phyloP scores from a whole-genome alignment of 768 basidiomycete species.

The Fomitopsis serialis region DNA sequence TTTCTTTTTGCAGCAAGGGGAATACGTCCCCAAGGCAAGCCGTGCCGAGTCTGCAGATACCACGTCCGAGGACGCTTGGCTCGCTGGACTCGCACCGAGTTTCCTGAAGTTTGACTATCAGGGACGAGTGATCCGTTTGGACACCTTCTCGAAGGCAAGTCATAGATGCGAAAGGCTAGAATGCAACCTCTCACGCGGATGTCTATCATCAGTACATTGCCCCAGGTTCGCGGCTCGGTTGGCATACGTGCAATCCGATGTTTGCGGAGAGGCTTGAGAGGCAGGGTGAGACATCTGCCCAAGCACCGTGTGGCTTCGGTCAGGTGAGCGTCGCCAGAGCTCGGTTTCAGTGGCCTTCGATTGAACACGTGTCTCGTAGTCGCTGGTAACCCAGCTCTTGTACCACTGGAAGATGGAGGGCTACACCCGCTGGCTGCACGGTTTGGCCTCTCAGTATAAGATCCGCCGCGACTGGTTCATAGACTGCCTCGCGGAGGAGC shows the following conservation, averaged over 20 bases:
- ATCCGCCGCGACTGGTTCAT: conserved; percentile 57
- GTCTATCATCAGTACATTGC: conserved; percentile 54
- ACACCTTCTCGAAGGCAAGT: conserved; percentile 70
- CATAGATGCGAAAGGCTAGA: neutral
- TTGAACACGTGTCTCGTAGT: no score
- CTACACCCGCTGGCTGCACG: conserved; percentile 48
- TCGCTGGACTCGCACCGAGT: conserved; percentile 54
- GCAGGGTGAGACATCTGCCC: conserved; percentile 61
- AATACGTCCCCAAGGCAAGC: conserved; percentile 42
- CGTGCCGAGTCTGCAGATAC: conserved; percentile 20
- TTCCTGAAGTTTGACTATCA: conserved; percentile 72
- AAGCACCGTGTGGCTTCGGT: conserved; percentile 67
- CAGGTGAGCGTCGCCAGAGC: conserved; percentile 35
- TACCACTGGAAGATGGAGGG: conserved; percentile 64
- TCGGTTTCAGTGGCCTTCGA: neutral
- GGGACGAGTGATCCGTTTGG: conserved; percentile 79
- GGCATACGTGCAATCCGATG: conserved; percentile 70
- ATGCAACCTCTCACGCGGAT: neutral
- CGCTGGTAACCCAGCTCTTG: conserved; percentile 57
- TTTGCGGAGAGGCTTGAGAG: conserved; percentile 76
- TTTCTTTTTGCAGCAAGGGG: conserved; percentile 63
- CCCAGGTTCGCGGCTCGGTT: conserved; percentile 74
- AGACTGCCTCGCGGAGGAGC: conserved; percentile 58
- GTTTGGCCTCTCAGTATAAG: conserved; percentile 50
- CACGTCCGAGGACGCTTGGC: conserved; percentile 39